Evolutionary conservation across 106 monocot species (phyloP).

Genomic region (Dioscorea dumetorum): DNA sequence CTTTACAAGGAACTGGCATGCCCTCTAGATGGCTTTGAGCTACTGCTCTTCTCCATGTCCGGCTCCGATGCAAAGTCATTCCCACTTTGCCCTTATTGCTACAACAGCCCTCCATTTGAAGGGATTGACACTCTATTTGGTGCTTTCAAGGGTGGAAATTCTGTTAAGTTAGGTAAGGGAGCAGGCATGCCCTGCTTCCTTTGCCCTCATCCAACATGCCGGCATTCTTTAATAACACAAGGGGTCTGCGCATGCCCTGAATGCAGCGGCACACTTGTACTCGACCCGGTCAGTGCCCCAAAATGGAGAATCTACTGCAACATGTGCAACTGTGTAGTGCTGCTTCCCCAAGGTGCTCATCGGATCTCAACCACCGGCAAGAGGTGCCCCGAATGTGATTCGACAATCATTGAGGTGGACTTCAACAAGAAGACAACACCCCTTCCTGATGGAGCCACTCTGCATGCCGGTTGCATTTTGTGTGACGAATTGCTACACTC

Average conservation of each 20-base stretch:
- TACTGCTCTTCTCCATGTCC: conserved; percentile 73
- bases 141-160: conserved; percentile 30
- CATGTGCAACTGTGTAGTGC: conserved; percentile 78
- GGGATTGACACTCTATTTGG: conserved; percentile 70
- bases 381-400: conserved; percentile 69
- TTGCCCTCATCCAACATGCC: conserved; percentile 92
- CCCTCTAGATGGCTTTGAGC: conserved; percentile 84
- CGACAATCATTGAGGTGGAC: conserved; percentile 79
- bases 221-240: conserved; percentile 81
- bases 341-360: conserved; percentile 80
- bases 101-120: conserved; percentile 95
- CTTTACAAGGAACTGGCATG: conserved; percentile 91
- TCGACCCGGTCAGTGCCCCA: conserved; percentile 84
- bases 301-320: conserved; percentile 93
- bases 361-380: conserved; percentile 59
- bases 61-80: conserved; percentile 77
- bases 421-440: conserved; percentile 94
- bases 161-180: conserved; percentile 48
- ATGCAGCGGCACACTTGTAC: conserved; percentile 79
- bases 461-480: conserved; percentile 77
- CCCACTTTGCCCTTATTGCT: conserved; percentile 91
- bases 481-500: conserved; percentile 92
- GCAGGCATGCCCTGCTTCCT: conserved; percentile 94
- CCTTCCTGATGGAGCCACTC: conserved; percentile 54
- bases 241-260: conserved; percentile 97